Percentiles rank a stretch among this genome's conserved stretches.
phyloP scores from a whole-genome alignment of 2,329 filamentous ascomycete genomes.

The Fulvia fulva region DNA sequence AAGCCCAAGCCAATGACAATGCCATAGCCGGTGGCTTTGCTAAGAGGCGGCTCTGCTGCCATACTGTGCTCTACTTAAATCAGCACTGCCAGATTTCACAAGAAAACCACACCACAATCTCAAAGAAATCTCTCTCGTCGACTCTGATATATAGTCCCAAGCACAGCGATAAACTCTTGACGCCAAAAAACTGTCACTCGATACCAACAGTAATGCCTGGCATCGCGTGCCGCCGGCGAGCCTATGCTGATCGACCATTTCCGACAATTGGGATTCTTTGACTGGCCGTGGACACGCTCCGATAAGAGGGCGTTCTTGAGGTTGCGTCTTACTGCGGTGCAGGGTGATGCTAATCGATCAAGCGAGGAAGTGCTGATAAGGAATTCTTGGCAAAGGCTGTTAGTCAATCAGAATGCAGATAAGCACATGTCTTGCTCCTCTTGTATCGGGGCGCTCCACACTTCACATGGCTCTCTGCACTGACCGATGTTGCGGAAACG shows the following conservation, averaged over 20 bases:
- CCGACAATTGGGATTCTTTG: not conserved
- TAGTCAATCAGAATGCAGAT: not conserved
- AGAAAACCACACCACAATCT: not conserved
- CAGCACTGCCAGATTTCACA: not conserved
- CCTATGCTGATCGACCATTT: not conserved
- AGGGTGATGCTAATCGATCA: not conserved
- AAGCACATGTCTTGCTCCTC: not conserved
- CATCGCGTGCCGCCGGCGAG: not conserved
- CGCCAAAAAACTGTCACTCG: not conserved
- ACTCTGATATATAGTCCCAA: not conserved
- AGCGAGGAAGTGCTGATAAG: not conserved
- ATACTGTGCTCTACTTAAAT: constrained; percentile 7
- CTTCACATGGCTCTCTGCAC: not conserved
- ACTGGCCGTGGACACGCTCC: not conserved
- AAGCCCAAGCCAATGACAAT: constrained; percentile 72
- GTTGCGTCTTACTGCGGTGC: not conserved
- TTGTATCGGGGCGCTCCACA: not conserved
- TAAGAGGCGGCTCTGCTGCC: constrained; percentile 35
- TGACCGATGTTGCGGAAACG: not conserved
- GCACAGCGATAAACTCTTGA: not conserved
- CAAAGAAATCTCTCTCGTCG: too few species aligned
- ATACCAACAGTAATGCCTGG: not conserved
- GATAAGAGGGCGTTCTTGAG: not conserved
- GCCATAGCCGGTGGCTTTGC: constrained; percentile 70
- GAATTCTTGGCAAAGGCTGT: not conserved